These are phyloP conservation scores for Lachancea kluyveri DNA, from an alignment of 805 yeast species.

Conservation along the genomic window DNA sequence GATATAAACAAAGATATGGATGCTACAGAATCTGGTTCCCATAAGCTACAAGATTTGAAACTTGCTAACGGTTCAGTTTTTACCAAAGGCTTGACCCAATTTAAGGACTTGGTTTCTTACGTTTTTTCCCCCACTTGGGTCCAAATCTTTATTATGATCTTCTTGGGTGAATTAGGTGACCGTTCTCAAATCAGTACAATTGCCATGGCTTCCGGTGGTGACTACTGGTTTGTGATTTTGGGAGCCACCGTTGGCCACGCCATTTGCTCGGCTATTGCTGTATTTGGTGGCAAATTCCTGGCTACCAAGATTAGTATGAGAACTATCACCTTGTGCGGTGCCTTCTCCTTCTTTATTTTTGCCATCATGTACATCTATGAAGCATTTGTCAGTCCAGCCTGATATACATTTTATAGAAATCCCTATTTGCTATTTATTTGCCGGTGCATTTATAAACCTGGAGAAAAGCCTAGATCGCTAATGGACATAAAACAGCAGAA, in stretches of 20 bases:
- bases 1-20: constrained; percentile 47
- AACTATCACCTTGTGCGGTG: constrained; percentile 87
- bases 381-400: constrained; percentile 38
- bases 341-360: constrained; percentile 78
- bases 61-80: constrained; percentile 11
- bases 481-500: background rate
- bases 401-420: background rate
- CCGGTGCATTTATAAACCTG: constrained; percentile 1
- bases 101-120: constrained; percentile 51
- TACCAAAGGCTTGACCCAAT: constrained; percentile 26
- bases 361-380: constrained; percentile 74
- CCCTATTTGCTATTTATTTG: constrained; percentile 1
- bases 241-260: constrained; percentile 92
- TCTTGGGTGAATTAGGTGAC: constrained; percentile 98
- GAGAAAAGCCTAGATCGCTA: background rate
- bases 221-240: constrained; percentile 79
- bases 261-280: constrained; percentile 84
- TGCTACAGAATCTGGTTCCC: constrained; percentile 53
- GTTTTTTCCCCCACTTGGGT: constrained; percentile 85
- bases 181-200: constrained; percentile 96
- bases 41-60: constrained; percentile 5
- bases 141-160: constrained; percentile 92
- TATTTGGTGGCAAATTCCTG: constrained; percentile 82
- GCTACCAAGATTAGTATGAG: constrained; percentile 89
- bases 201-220: constrained; percentile 96